These are phyloP conservation scores for Speleostelium caveatum DNA, from an alignment of 78 protist genomes.

Conservation along the genomic window DNA sequence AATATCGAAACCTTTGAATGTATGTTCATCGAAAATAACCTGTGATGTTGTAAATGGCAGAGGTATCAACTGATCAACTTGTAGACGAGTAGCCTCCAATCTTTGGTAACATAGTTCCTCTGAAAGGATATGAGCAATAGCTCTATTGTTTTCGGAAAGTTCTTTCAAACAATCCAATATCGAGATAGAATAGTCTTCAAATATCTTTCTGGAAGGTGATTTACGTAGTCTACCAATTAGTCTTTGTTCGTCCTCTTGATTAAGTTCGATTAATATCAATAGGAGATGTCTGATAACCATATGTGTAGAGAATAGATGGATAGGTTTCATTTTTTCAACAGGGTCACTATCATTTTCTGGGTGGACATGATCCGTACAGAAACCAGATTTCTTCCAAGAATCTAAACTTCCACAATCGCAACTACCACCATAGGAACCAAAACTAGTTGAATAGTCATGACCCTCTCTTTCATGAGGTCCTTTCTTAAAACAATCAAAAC, in stretches of 20 bases:
- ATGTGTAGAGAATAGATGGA: slow-evolving; percentile 26
- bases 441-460: slow-evolving; percentile 61
- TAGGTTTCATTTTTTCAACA: slow-evolving; percentile 21
- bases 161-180: slow-evolving; percentile 27
- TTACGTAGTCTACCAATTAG: neutral
- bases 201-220: neutral
- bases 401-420: slow-evolving; percentile 72
- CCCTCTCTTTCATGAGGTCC: slow-evolving; percentile 76
- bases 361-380: slow-evolving; percentile 43
- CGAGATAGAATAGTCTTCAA: neutral
- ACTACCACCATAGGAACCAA: slow-evolving; percentile 63
- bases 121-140: slow-evolving; percentile 43
- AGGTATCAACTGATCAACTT: neutral
- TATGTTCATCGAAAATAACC: no score
- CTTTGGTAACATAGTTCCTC: slow-evolving; percentile 62
- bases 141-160: neutral
- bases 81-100: neutral
- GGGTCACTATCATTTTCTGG: slow-evolving; percentile 43
- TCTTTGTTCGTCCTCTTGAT: neutral
- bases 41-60: no score
- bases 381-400: slow-evolving; percentile 54
- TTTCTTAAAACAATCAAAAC: slow-evolving; percentile 68
- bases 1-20: neutral
- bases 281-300: slow-evolving; percentile 29
- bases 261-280: slow-evolving; percentile 3